These are phyloP conservation scores for Symbiotaphrina buchneri DNA, from an alignment of 495 filamentous ascomycete species.

Conservation along the genomic window DNA sequence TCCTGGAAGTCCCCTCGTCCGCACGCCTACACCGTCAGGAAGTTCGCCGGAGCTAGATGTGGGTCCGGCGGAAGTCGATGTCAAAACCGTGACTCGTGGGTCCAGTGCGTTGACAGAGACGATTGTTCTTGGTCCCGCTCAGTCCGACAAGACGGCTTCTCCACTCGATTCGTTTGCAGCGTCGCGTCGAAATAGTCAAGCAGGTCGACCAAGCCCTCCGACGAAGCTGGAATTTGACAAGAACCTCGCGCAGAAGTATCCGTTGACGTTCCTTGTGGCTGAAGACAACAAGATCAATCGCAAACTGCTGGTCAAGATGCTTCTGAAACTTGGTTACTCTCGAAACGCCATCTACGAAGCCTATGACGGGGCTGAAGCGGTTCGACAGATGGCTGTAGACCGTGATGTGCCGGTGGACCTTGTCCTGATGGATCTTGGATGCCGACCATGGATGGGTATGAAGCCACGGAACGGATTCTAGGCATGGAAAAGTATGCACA, in stretches of 20 bases:
- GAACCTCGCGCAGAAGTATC: constrained; percentile 30
- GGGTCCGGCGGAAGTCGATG: too few relatives aligned
- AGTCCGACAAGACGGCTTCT: too few relatives aligned
- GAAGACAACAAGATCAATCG: constrained; percentile 71
- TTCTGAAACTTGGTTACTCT: constrained; percentile 44
- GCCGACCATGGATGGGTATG: constrained; percentile 65
- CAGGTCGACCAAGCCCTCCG: neutral
- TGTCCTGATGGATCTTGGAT: constrained; percentile 78
- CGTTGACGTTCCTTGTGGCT: constrained; percentile 49
- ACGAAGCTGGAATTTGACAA: constrained; percentile 13
- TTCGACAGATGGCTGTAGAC: constrained; percentile 29
- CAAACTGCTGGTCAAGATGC: constrained; percentile 46
- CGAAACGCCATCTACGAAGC: constrained; percentile 34
- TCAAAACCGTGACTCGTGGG: too few relatives aligned
- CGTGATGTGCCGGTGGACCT: constrained; percentile 28
- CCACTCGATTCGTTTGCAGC: too few relatives aligned
- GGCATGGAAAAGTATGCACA: constrained; percentile 13
- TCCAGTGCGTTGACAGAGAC: too few relatives aligned
- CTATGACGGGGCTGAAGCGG: constrained; percentile 50
- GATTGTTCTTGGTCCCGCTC: too few relatives aligned
- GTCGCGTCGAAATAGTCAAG: constrained; percentile 3
- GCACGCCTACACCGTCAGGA: constrained; percentile 7
- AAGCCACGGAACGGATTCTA: constrained; percentile 46
- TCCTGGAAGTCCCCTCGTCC: constrained; percentile 16
- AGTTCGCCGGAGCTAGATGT: too few relatives aligned